phyloP scores from a whole-genome alignment of 345 rosid genomes.

The Linum trigynum region DNA sequence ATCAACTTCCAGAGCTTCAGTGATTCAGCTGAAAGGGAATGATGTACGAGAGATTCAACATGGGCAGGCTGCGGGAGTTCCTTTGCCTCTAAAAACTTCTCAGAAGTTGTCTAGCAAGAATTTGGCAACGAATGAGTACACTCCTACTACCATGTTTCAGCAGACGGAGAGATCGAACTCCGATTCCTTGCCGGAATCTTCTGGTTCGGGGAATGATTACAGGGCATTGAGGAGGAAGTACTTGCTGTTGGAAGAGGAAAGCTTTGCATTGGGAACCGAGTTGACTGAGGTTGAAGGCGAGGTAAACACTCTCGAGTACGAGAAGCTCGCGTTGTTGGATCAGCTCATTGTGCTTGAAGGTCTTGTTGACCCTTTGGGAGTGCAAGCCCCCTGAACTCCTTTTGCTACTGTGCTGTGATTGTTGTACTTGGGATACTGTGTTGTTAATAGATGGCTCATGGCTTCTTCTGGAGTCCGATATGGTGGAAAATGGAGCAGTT shows the following conservation, averaged over 20 bases:
- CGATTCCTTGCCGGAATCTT: slow-evolving; percentile 56
- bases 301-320: slow-evolving; percentile 61
- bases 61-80: slow-evolving; percentile 4
- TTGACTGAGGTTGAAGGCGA: slow-evolving; percentile 54
- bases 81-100: slow-evolving; percentile 19
- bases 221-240: slow-evolving; percentile 60
- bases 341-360: slow-evolving; percentile 89
- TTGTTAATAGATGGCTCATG: background rate
- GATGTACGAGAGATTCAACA: slow-evolving; percentile 22
- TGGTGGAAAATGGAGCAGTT: background rate
- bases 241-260: slow-evolving; percentile 71
- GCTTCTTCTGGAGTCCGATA: too few species aligned
- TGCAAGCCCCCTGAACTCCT: slow-evolving; percentile 1
- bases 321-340: slow-evolving; percentile 67
- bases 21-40: slow-evolving; percentile 28
- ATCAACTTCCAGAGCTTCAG: slow-evolving; percentile 26
- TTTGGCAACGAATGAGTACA: slow-evolving; percentile 26
- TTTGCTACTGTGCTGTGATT: background rate
- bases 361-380: slow-evolving; percentile 56
- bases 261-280: slow-evolving; percentile 51
- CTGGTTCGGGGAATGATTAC: slow-evolving; percentile 53
- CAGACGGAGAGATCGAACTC: slow-evolving; percentile 59
- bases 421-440: background rate
- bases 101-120: slow-evolving; percentile 38
- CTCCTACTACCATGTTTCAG: slow-evolving; percentile 29